Conservation (phyloP, 148 eudicot genomes). For the Dianthus caryophyllus region DNA sequence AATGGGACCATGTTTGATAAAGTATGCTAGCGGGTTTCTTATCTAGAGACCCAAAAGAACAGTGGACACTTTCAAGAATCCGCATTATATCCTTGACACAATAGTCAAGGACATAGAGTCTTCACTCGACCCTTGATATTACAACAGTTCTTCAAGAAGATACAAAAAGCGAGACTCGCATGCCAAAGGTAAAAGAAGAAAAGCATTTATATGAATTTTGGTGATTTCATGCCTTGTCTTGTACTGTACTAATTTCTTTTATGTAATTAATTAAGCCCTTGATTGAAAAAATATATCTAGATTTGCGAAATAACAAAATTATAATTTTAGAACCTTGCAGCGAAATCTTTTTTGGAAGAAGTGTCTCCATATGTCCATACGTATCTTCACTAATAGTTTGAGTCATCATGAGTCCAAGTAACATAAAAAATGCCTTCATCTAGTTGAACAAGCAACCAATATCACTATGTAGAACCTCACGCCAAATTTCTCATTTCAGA, state of each 20-base stretch:
- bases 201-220: not conserved
- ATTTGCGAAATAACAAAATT: too few species aligned
- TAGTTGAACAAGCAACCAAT: not conserved
- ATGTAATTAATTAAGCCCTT: too few species aligned
- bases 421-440: not conserved
- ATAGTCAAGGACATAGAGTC: not conserved
- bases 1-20: too few species aligned
- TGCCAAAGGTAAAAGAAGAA: not conserved
- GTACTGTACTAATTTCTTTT: too few species aligned
- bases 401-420: not conserved
- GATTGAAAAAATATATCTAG: too few species aligned
- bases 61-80: too few species aligned
- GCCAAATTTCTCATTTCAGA: constrained; percentile 4
- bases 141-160: not conserved
- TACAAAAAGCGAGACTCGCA: not conserved
- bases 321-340: not conserved
- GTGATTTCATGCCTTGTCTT: not conserved
- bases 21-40: too few species aligned
- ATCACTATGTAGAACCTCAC: not conserved
- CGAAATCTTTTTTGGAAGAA: not conserved
- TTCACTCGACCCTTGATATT: not conserved
- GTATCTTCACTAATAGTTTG: not conserved
- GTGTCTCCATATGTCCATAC: not conserved
- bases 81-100: not conserved
- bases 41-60: too few species aligned